Base-by-base conservation (phyloP, 2,329 filamentous ascomycete species). In the Hypomyces rosellus region DNA sequence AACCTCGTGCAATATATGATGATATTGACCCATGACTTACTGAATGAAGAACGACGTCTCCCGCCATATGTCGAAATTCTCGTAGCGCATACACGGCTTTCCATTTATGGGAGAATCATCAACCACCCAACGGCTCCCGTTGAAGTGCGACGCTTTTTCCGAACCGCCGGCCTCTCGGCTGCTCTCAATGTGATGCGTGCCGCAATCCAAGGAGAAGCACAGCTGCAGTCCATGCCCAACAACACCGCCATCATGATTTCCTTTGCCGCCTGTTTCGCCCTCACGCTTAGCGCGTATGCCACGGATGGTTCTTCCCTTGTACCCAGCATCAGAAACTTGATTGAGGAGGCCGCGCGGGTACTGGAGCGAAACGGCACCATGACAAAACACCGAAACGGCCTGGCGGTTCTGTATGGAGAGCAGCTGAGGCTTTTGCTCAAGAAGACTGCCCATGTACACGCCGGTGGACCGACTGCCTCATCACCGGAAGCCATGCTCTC, bases 211-310 rank as follows among this genome's bases (percentile, higher is more conserved):
- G 85, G 85, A 34, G 85, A 89, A 61, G 71, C 75, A 0, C 78
- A 84, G 54, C 73, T 89, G 0, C 82, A 82, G 49, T 88, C 85
- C 0, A 89, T 89, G 85, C 85, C 85, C 0, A 89, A 89, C 65
- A 89, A 89, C 57, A 88, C 85, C 0, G 80, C 85, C 49, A 86
- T 88, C 55, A 89, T 89, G 86, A 86, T 89, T 12, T 86, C 84
- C 1, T 88, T 88, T 55, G 85, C 85, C 0, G 83, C 83, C 4
- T 86, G 82, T 58, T 86, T 85, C 54, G 82, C 83, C 0, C 65
- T 86, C n/a, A 78, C 80, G 9, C 72, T 86, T 4, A 84, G 81
- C 56, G 75, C 80, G 0, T 78, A 80, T 44, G 74, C 80, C 3
- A 73, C 76, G 0, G 80, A 76, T 25, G 76, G 74, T 50, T 82